Evolutionary conservation across 352 stramenopile species (phyloP).

Genomic region (Lagenidium sp.): DNA sequence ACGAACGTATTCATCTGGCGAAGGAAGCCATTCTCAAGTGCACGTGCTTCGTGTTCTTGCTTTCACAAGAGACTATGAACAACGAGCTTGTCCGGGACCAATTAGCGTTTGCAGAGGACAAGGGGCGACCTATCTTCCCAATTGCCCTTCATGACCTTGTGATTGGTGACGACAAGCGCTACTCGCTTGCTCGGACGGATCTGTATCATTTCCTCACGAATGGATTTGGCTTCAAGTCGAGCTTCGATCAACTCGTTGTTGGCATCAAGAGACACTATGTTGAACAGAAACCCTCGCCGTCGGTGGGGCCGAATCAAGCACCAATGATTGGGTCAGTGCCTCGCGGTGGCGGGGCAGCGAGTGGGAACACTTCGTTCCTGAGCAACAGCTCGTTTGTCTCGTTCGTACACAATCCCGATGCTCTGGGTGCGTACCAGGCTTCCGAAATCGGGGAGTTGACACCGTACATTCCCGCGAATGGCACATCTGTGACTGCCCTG

Average conservation of each 20-base stretch:
- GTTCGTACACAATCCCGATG: slow-evolving; percentile 7
- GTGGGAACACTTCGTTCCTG: slow-evolving; percentile 13
- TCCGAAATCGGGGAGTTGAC: no score
- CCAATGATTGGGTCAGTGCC: no score
- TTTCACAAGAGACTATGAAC: slow-evolving; percentile 60
- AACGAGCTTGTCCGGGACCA: slow-evolving; percentile 77
- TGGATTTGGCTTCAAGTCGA: slow-evolving; percentile 62
- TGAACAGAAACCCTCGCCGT: slow-evolving; percentile 1
- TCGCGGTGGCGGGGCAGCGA: neutral
- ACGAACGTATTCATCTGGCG: slow-evolving; percentile 63
- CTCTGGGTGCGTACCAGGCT: neutral
- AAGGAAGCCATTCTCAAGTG: slow-evolving; percentile 77
- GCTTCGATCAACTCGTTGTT: slow-evolving; percentile 33
- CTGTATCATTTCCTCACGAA: slow-evolving; percentile 74
- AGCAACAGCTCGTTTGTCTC: slow-evolving; percentile 18
- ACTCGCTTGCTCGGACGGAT: slow-evolving; percentile 71
- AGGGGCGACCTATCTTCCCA: slow-evolving; percentile 71
- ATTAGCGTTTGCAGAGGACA: slow-evolving; percentile 78
- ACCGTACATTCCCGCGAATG: no score
- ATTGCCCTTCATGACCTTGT: slow-evolving; percentile 71
- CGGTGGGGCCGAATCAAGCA: no score
- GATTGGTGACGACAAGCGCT: slow-evolving; percentile 67
- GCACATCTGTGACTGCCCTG: no score
- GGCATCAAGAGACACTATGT: slow-evolving; percentile 32
- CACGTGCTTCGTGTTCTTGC: slow-evolving; percentile 65